These are phyloP conservation scores for Fusarium compactum DNA, from an alignment of 2,329 filamentous ascomycete species.

Conservation along the genomic window DNA sequence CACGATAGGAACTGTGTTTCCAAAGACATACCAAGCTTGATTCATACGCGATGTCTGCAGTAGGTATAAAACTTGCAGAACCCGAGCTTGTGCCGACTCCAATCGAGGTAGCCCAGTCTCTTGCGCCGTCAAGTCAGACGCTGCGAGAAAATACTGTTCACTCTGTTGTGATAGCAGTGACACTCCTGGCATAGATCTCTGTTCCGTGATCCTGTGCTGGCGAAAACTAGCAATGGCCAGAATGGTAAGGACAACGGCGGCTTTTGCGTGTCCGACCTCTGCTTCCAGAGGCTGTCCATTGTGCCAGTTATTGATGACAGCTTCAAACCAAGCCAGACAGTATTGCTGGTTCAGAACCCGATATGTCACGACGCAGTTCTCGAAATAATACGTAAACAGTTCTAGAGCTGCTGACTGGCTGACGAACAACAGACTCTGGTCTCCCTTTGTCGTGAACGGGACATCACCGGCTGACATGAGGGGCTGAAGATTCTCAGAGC, in stretches of 20 bases:
- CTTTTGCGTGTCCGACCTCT: slow-evolving; percentile 57
- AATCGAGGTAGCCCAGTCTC: slow-evolving; percentile 66
- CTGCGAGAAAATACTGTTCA: slow-evolving; percentile 58
- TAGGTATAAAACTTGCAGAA: slow-evolving; percentile 70
- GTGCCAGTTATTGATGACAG: slow-evolving; percentile 55
- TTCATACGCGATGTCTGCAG: slow-evolving; percentile 70
- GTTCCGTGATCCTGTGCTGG: slow-evolving; percentile 35
- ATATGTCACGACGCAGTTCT: slow-evolving; percentile 71
- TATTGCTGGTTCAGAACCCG: slow-evolving; percentile 68
- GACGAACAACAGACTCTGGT: slow-evolving; percentile 52
- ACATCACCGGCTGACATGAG: slow-evolving; percentile 62
- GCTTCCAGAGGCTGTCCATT: slow-evolving; percentile 53
- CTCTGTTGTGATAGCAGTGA: slow-evolving; percentile 34
- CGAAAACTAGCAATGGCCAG: slow-evolving; percentile 58
- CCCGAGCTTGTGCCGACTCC: slow-evolving; percentile 68
- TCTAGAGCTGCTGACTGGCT: slow-evolving; percentile 51
- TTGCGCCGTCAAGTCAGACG: slow-evolving; percentile 54
- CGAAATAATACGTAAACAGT: slow-evolving; percentile 67
- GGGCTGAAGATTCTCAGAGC: slow-evolving; percentile 54
- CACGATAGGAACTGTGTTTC: slow-evolving; percentile 66
- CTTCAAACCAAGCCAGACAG: slow-evolving; percentile 61
- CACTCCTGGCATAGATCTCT: neutral
- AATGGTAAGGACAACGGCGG: slow-evolving; percentile 61
- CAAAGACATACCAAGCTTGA: slow-evolving; percentile 71
- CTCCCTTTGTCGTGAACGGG: slow-evolving; percentile 55